Evolutionary conservation across 768 basidiomycete species (phyloP), one percentile per base, ranked within the genome.

Genomic region (Galerina marginata): DNA sequence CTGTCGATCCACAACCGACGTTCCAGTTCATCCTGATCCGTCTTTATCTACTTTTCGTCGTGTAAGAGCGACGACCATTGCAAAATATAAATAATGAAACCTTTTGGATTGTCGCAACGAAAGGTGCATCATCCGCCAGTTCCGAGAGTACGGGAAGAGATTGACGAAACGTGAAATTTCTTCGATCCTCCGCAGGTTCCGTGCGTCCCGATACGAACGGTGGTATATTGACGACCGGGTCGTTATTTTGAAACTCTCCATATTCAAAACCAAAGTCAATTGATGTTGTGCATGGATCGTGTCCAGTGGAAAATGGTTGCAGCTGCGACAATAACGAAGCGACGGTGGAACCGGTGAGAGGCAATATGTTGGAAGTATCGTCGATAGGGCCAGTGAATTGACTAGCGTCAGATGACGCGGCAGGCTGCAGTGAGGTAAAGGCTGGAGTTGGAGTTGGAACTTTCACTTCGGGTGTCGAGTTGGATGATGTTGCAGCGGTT

Each of bases 21-120:
- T 71, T 95, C 93, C 37, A 93, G 76, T 23, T 79, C 77, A 56
- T 86, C 79, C 74, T 95, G 93, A 50, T 91, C 89, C 54, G 82
- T 73, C 72, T 86, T 90, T 67, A 95, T 77, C 67, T 68, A 54
- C 9, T 51, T 54, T 33, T 50, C 92, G 92, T 67, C 54, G 29
- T 43, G 3, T 51, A 56, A 36, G 38, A 14, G 53, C 46, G 43
- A 38, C 10, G 50, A 38, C 20, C 37, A 47, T 12, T 14, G 6
- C n/a, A 36, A 40, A 20, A 33, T n/a, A 36, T 36, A 40, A 40
- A 25, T 20, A 25, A 33, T 60, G 67, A 48, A 74, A 90, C 91
- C 74, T 83, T 80, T 44, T 73, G 74, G 40, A 93, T 66, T 15
- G 79, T 69, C 25, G 77, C 68, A 39, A 87, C 72, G 58, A 92